These are phyloP conservation scores for Yamadazyma dushanensis DNA, from an alignment of 1,139 yeast genomes.

Conservation along the genomic window DNA sequence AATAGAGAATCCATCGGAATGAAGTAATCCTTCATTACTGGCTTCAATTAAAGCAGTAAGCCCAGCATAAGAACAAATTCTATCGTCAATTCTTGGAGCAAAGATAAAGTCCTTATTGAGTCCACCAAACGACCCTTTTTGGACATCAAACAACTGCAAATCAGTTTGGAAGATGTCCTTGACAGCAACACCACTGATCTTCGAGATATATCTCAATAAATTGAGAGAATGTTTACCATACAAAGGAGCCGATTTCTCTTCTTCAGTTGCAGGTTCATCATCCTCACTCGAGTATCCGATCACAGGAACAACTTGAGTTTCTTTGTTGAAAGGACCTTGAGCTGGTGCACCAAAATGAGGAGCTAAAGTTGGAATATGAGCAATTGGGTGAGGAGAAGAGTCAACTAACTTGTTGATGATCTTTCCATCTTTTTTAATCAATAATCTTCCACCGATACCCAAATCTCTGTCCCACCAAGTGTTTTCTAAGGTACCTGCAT, in stretches of 20 bases:
- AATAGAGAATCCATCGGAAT: constrained; percentile 31
- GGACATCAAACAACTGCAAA: constrained; percentile 44
- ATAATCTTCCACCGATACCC: constrained; percentile 46
- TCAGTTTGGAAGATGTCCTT: constrained; percentile 34
- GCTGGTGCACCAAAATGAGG: constrained; percentile 41
- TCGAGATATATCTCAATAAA: constrained; percentile 35
- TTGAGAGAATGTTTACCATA: constrained; percentile 38
- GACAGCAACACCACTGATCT: constrained; percentile 27
- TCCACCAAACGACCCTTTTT: constrained; percentile 43
- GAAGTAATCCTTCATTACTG: constrained; percentile 18
- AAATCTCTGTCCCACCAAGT: constrained; percentile 48
- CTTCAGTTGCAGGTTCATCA: constrained; percentile 27
- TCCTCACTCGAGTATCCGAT: constrained; percentile 30
- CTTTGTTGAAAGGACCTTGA: constrained; percentile 34
- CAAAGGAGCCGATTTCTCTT: constrained; percentile 35
- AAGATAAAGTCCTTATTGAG: constrained; percentile 39
- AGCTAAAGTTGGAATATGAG: constrained; percentile 44
- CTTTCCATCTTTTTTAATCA: constrained; percentile 26
- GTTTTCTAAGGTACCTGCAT: constrained; percentile 38
- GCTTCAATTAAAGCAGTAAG: constrained; percentile 34
- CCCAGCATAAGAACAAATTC: constrained; percentile 46
- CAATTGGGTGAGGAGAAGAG: constrained; percentile 41
- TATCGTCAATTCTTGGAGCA: constrained; percentile 47
- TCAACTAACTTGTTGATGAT: constrained; percentile 29
- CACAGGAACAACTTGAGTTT: constrained; percentile 45